Conservation (phyloP, 106 monocot genomes). For the Amphibolis antarctica region DNA sequence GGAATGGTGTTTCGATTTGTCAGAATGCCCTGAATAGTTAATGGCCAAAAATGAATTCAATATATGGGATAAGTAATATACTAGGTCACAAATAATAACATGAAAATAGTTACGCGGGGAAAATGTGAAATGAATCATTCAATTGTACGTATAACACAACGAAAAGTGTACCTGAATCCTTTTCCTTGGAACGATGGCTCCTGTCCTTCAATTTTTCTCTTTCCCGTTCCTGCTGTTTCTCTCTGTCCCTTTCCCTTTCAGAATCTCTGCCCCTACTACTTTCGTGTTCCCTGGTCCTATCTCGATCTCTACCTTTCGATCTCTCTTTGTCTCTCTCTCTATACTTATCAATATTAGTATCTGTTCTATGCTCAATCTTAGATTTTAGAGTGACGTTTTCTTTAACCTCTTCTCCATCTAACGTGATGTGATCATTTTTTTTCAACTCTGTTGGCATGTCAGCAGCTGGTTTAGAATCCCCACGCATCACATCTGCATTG, state of each 20-base stretch:
- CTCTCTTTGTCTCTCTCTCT: conserved; percentile 39
- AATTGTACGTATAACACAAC: neutral
- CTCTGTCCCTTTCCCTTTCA: conserved; percentile 36
- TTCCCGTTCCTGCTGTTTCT: conserved; percentile 35
- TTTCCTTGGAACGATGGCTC: conserved; percentile 47
- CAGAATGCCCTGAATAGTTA: conserved; percentile 30
- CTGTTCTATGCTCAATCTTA: conserved; percentile 28
- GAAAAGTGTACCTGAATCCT: conserved; percentile 37
- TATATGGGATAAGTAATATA: neutral
- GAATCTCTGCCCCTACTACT: conserved; percentile 46
- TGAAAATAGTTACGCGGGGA: neutral
- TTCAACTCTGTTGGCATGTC: conserved; percentile 58
- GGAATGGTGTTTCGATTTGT: conserved; percentile 54
- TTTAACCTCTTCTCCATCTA: conserved; percentile 32
- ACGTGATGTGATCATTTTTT: conserved; percentile 31
- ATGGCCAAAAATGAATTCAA: neutral
- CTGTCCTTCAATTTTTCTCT: conserved; percentile 46
- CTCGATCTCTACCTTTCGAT: conserved; percentile 38
- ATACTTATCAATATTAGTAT: conserved; percentile 28
- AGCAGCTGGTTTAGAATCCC: conserved; percentile 20
- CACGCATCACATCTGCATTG: conserved; percentile 25
- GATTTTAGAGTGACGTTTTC: conserved; percentile 24
- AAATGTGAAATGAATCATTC: neutral
- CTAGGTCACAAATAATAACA: neutral
- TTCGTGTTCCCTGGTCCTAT: conserved; percentile 40